Evolutionary conservation across 495 filamentous ascomycete species (phyloP).

Genomic region (Penicillium canariense): DNA sequence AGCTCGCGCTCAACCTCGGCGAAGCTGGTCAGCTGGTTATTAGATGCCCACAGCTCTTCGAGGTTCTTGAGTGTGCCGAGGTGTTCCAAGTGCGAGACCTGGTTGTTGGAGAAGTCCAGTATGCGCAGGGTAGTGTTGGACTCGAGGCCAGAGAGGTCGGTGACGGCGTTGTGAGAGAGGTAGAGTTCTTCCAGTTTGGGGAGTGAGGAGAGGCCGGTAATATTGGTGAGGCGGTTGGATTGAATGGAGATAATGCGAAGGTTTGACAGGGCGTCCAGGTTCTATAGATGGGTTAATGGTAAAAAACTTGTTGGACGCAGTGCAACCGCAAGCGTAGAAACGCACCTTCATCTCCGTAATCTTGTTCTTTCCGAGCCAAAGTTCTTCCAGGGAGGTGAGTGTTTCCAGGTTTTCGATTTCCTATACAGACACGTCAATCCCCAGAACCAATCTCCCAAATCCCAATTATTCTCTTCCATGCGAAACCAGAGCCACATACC

Average conservation of each 20-base stretch:
- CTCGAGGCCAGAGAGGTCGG: conserved; percentile 72
- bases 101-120: conserved; percentile 90
- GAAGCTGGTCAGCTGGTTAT: conserved; percentile 77
- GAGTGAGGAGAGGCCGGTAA: conserved; percentile 70
- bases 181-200: conserved; percentile 91
- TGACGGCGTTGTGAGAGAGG: conserved; percentile 95
- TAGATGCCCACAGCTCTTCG: conserved; percentile 93
- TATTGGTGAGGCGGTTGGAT: conserved; percentile 85
- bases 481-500: conserved; percentile 33
- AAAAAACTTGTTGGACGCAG: neutral
- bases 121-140: conserved; percentile 67
- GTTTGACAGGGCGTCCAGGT: conserved; percentile 67
- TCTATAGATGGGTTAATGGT: conserved; percentile 31
- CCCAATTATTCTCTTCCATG: neutral
- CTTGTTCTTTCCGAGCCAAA: conserved; percentile 99
- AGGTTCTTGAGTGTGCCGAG: conserved; percentile 66
- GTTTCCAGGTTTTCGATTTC: conserved; percentile 85
- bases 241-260: conserved; percentile 93
- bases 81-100: conserved; percentile 69
- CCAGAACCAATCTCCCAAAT: too few relatives aligned
- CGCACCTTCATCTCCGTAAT: conserved; percentile 76
- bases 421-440: conserved; percentile 33
- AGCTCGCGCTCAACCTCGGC: conserved; percentile 80
- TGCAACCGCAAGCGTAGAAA: neutral
- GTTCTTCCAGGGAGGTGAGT: conserved; percentile 71